Evolutionary conservation across 2,329 filamentous ascomycete genomes (phyloP).

Genomic region (Didymella exigua): DNA sequence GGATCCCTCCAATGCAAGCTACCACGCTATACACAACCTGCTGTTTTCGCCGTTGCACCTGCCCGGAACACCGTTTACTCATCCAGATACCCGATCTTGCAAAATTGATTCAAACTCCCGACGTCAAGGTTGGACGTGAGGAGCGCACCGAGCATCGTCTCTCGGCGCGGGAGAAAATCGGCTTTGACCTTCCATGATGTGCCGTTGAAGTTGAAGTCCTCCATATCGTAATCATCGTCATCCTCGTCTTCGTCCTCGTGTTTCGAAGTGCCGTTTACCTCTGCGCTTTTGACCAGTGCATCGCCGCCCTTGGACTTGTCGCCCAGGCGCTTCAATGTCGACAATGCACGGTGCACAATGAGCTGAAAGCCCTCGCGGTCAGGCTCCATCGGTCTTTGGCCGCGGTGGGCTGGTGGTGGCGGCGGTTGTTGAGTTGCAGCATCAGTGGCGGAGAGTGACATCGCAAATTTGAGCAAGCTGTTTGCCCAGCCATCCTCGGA

Average conservation of each 20-base stretch:
- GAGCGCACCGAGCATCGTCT: slow-evolving; percentile 55
- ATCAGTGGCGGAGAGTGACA: slow-evolving; percentile 60
- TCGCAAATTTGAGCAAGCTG: slow-evolving; percentile 76
- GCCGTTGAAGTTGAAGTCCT: slow-evolving; percentile 39
- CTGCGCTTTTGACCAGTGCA: slow-evolving; percentile 35
- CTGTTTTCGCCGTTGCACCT: slow-evolving; percentile 8
- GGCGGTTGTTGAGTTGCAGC: slow-evolving; percentile 34
- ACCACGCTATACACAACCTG: slow-evolving; percentile 17
- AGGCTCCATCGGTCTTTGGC: slow-evolving; percentile 42
- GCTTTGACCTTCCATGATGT: slow-evolving; percentile 44
- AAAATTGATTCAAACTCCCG: slow-evolving; percentile 51
- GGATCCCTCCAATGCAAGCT: slow-evolving; percentile 16
- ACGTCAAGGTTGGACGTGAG: slow-evolving; percentile 52
- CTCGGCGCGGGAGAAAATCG: slow-evolving; percentile 53
- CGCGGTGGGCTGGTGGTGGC: slow-evolving; percentile 37
- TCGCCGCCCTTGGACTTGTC: slow-evolving; percentile 51
- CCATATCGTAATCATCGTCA: slow-evolving; percentile 42
- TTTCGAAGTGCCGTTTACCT: slow-evolving; percentile 34
- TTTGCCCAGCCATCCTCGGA: slow-evolving; percentile 84
- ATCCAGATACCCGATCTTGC: slow-evolving; percentile 46
- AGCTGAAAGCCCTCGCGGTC: slow-evolving; percentile 46
- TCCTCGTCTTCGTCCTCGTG: slow-evolving; percentile 35
- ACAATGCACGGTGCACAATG: slow-evolving; percentile 53
- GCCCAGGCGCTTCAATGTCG: slow-evolving; percentile 54
- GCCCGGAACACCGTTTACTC: slow-evolving; percentile 23